phyloP scores from a whole-genome alignment of 2,329 filamentous ascomycete genomes.

The Capronia epimyces region DNA sequence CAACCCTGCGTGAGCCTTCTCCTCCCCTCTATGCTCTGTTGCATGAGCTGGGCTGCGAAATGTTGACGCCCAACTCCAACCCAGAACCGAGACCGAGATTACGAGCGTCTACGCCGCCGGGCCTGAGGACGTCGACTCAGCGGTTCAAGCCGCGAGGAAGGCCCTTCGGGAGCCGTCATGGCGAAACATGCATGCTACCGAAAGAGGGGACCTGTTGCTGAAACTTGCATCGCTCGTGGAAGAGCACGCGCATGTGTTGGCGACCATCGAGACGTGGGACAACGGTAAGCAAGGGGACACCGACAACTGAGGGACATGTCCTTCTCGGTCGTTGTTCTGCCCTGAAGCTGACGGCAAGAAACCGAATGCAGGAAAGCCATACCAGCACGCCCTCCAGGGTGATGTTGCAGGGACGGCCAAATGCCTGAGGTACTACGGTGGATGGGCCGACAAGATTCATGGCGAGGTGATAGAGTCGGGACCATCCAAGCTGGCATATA shows the following conservation, averaged over 20 bases:
- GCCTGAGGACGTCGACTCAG: conserved; percentile 61
- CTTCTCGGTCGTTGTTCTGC: too few species aligned
- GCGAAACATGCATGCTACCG: conserved; percentile 61
- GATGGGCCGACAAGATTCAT: conserved; percentile 73
- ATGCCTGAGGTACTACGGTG: conserved; percentile 67
- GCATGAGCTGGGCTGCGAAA: too few species aligned
- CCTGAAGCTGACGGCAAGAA: too few species aligned
- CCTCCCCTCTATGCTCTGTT: conserved; percentile 47
- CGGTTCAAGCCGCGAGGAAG: conserved; percentile 62
- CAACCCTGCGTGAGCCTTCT: conserved; percentile 52
- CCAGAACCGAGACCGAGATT: conserved; percentile 60
- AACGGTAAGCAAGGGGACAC: too few species aligned
- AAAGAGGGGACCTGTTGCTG: conserved; percentile 63
- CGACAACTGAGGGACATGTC: too few species aligned
- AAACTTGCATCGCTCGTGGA: conserved; percentile 64
- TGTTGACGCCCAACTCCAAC: too few species aligned
- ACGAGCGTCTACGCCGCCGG: conserved; percentile 64
- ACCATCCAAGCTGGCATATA: conserved; percentile 65
- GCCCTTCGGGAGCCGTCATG: conserved; percentile 64
- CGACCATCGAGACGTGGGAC: conserved; percentile 70
- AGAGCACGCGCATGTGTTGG: conserved; percentile 56
- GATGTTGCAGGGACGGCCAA: conserved; percentile 58
- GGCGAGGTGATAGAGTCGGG: conserved; percentile 71
- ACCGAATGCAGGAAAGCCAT: conserved; percentile 78
- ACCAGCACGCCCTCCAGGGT: conserved; percentile 56